Evolutionary conservation across 345 rosid species (phyloP), one percentile per base, ranked within the genome.

Genomic region (Boechera stricta): DNA sequence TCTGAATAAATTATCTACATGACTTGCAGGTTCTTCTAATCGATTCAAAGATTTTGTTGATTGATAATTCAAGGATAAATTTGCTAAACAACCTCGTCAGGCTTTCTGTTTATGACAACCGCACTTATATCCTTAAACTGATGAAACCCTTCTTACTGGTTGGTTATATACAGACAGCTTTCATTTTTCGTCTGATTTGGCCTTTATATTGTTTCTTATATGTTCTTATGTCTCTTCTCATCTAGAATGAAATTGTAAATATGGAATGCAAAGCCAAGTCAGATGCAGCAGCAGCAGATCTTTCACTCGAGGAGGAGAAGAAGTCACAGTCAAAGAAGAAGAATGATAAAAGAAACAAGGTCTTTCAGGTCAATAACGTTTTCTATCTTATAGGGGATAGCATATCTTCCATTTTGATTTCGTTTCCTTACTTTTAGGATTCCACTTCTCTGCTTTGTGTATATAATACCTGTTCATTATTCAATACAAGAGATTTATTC

Each of bases 71-170:
- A 57, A 74, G 72, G 66, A 57, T 15, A 35, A 41, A n/a, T 7
- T 47, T 74, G 52, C 57, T 74, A 31, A 35, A 66, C 49, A 38
- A 28, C 59, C 66, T 74, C 39, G 58, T 18, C 10, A 74, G 35
- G 63, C 78, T 74, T 56, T 66, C 72, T 56, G 41, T 36, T 57
- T 65, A 66, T 33, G 72, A 75, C 45, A 16, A 59, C 54, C 79
- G 79, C 60, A 26, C 55, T 51, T 18, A 49, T 42, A 39, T 76
- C 16, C 69, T 76, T 51, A 55, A 7, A 36, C 26, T 44, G 42
- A 67, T 76, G 52, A 76, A 76, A 67, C 38, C 57, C 18, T 76
- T 59, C 54, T 49, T 76, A 53, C 54, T 59, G 73, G 78, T 75
- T 6, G 21, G 49, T 64, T 63, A 4, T 60, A 49, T 26, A 49